phyloP scores from a whole-genome alignment of 768 basidiomycete species.

The Macrocybe gigantea region DNA sequence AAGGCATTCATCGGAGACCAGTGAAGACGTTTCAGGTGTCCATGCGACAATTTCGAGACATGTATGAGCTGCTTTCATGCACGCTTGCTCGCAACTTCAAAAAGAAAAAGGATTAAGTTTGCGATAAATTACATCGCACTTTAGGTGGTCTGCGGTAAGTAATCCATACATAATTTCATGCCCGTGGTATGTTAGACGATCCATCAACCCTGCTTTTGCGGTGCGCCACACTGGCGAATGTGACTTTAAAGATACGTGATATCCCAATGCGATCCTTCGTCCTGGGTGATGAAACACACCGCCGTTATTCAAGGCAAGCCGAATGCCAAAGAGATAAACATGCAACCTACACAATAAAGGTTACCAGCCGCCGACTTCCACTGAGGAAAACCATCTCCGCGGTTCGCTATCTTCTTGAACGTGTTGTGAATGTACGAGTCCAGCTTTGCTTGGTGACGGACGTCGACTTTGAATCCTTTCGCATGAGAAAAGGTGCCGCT shows the following conservation, averaged over 20 bases:
- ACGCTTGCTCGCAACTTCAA: too few relatives aligned
- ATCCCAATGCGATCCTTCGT: constrained; percentile 22
- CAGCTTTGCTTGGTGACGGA: constrained; percentile 13
- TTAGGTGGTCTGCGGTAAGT: too few relatives aligned
- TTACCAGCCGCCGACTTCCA: constrained; percentile 19
- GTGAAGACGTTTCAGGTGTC: too few relatives aligned
- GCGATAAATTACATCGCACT: too few relatives aligned
- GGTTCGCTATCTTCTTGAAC: constrained; percentile 18
- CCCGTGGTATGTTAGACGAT: too few relatives aligned
- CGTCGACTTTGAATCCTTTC: constrained; percentile 23
- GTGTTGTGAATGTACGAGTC: constrained; percentile 17
- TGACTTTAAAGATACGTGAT: constrained; percentile 13
- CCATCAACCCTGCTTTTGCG: too few relatives aligned
- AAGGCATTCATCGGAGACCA: too few relatives aligned
- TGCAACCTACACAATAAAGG: constrained; percentile 19
- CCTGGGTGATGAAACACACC: constrained; percentile 6
- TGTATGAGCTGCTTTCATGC: too few relatives aligned
- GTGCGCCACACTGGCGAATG: too few relatives aligned
- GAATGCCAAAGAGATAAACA: constrained; percentile 1
- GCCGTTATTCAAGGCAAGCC: constrained; percentile 3
- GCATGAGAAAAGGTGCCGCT: constrained; percentile 18
- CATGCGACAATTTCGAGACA: too few relatives aligned
- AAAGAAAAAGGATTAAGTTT: too few relatives aligned
- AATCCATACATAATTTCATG: too few relatives aligned
- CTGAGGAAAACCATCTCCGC: constrained; percentile 19